Evolutionary conservation across 1,139 yeast species (phyloP).

Genomic region (Geotrichum klebahnii): DNA sequence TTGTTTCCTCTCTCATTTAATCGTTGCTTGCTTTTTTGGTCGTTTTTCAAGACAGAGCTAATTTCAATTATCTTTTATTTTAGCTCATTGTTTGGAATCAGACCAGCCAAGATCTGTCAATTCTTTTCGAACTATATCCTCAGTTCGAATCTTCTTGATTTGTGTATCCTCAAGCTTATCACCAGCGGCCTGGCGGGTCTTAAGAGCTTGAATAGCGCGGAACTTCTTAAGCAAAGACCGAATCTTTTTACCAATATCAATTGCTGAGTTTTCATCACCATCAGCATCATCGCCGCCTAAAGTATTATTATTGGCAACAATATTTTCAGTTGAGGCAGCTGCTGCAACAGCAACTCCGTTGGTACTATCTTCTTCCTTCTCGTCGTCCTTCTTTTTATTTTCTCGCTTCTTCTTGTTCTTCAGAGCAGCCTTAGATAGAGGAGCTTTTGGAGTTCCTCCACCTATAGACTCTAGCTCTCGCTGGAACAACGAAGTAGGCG

Average conservation of each 20-base stretch:
- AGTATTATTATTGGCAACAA: conserved; percentile 60
- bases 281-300: too few species aligned
- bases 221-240: conserved; percentile 86
- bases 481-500: conserved; percentile 37
- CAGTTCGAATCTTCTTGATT: conserved; percentile 81
- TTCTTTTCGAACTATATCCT: conserved; percentile 71
- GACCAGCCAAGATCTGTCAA: conserved; percentile 71
- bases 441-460: conserved; percentile 35
- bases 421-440: conserved; percentile 56
- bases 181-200: conserved; percentile 77
- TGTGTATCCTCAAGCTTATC: conserved; percentile 92
- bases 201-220: conserved; percentile 87
- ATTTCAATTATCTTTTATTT: neutral
- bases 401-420: conserved; percentile 80
- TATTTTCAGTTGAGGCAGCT: conserved; percentile 29
- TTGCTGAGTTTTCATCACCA: too few species aligned
- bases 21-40: too few species aligned
- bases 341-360: conserved; percentile 29
- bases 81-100: conserved; percentile 19
- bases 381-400: conserved; percentile 47
- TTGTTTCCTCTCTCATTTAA: too few species aligned
- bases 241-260: too few species aligned
- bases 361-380: conserved; percentile 27
- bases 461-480: conserved; percentile 29
- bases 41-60: neutral